Evolutionary conservation across 192 early-diverging fungal species (phyloP).

Genomic region (Podila minutissima): DNA sequence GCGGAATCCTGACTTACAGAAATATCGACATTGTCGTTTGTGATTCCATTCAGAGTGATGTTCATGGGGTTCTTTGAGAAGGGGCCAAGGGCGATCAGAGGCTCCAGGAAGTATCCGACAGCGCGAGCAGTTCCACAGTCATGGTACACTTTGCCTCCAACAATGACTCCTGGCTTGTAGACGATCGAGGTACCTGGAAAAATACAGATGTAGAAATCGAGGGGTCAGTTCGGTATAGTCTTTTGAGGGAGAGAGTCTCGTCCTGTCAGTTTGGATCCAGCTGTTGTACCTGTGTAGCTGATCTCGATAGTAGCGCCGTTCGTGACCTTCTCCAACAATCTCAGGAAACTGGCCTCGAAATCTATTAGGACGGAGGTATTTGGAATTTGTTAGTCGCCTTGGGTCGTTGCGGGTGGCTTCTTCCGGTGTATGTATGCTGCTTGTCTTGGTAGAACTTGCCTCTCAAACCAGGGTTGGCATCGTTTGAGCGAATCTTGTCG

Average conservation of each 20-base stretch:
- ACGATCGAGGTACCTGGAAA: conserved; percentile 78
- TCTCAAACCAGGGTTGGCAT: conserved; percentile 86
- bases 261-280: not conserved
- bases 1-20: conserved; percentile 65
- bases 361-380: conserved; percentile 60
- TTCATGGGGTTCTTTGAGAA: conserved; percentile 90
- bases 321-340: conserved; percentile 92
- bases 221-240: not conserved
- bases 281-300: conserved; percentile 79
- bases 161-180: conserved; percentile 90
- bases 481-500: conserved; percentile 88
- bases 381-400: not conserved
- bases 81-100: conserved; percentile 89
- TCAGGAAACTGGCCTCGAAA: conserved; percentile 90
- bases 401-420: too few species aligned
- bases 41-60: conserved; percentile 89
- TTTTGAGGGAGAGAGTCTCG: not conserved
- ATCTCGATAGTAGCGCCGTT: conserved; percentile 96
- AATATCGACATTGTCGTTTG: conserved; percentile 91
- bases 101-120: conserved; percentile 96
- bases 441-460: conserved; percentile 56
- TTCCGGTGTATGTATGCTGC: not conserved
- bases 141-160: conserved; percentile 85
- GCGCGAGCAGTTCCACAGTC: conserved; percentile 87
- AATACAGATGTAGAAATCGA: not conserved